Evolutionary conservation across 1,284 basidiomycete species (phyloP), one percentile per base, ranked within the genome.

Genomic region (Volvariella surrecta): DNA sequence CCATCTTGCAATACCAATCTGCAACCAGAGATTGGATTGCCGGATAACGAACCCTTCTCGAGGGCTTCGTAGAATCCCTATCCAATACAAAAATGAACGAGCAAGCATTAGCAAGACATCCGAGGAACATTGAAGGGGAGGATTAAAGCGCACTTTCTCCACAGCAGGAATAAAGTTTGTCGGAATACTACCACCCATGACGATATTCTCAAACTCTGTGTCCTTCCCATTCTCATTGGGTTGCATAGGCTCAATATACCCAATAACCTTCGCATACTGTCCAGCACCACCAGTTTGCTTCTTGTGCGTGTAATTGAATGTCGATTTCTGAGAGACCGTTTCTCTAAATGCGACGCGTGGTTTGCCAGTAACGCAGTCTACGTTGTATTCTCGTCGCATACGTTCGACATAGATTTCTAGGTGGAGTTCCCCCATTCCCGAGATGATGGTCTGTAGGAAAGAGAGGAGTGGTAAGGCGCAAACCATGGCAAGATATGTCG

Each of bases 321-420:
- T 75, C 4, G 87, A 80, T 28, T 77, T 74, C 52, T 85, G 74
- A 1, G 86, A 86, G 60, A 98, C 83, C 1, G 94, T 93, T 69
- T 99, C 96, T 40, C 94, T 82, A 77, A 95, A 99, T 1, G 95
- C 94, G 37, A 99, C 96, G 18, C 89, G 86, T 9, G 96, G 96
- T 65, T 95, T 95, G 48, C 96, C 95, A 1, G 95, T 98, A 8
- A 82, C 77, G 59, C 93, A 97, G 28, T 90, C 82, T 19, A 95
- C 90, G 50, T 89, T 90, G 70, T 99, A 99, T 67, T 99, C 96
- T 47, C 96, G 85, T 54, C 83, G 85, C 93, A 99, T 98, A 37
- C 96, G 88, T 64, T 99, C 96, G 49, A 98, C 95, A 67, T 99
- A 99, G 58, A 99, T 97, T 60, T 99, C 96, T 19, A 99, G 78